phyloP scores from a whole-genome alignment of 2,329 filamentous ascomycete species.

The Scedosporium dehoogii region DNA sequence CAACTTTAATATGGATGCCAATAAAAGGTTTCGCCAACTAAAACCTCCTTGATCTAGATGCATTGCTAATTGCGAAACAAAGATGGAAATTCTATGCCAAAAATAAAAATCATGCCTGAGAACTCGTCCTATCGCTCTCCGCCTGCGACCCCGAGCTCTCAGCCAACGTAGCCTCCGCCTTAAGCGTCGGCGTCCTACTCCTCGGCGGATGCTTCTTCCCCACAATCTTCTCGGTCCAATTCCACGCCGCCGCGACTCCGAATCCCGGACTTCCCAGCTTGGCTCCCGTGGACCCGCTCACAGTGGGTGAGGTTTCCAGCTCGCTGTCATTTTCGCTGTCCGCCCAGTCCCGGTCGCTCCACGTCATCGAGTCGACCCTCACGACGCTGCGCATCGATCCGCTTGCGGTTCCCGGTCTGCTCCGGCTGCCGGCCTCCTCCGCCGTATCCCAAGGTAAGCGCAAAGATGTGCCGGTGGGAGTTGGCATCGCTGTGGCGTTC shows the following conservation, averaged over 20 bases:
- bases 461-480: neutral
- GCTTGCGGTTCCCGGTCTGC: neutral
- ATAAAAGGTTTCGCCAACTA: too few species aligned
- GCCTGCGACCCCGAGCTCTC: neutral
- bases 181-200: constrained; percentile 5
- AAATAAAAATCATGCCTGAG: neutral
- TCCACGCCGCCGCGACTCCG: constrained; percentile 25
- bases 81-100: constrained; percentile 5
- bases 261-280: neutral
- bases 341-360: constrained; percentile 57
- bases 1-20: too few species aligned
- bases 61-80: constrained; percentile 3
- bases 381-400: constrained; percentile 10
- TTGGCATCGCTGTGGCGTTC: neutral
- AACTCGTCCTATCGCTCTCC: neutral
- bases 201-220: constrained; percentile 21
- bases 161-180: neutral
- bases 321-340: constrained; percentile 41
- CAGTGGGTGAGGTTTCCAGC: constrained; percentile 10
- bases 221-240: constrained; percentile 46
- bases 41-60: too few species aligned
- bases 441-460: constrained; percentile 10
- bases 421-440: constrained; percentile 13
- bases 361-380: constrained; percentile 45
- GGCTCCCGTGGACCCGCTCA: neutral